Evolutionary conservation across 2,329 filamentous ascomycete genomes (phyloP).

Genomic region (Aspergillaceae sp.): DNA sequence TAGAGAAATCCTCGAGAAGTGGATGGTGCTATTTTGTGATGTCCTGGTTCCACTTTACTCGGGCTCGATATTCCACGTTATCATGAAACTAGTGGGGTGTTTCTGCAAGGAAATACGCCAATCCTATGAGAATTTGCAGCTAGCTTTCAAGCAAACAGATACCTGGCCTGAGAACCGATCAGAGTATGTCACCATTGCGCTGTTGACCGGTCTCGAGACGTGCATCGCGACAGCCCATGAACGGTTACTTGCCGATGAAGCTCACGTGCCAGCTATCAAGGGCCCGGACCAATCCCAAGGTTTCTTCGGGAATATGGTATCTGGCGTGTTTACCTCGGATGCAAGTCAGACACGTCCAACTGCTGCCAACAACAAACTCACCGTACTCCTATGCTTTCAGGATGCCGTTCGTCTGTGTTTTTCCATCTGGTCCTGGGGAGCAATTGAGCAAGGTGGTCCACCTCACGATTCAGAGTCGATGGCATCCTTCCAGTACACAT

Average conservation of each 20-base stretch:
- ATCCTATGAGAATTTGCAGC: constrained; percentile 63
- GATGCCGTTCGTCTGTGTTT: constrained; percentile 91
- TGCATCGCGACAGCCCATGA: constrained; percentile 82
- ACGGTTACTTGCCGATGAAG: constrained; percentile 67
- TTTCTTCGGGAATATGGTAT: constrained; percentile 92
- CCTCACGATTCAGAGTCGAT: constrained; percentile 57
- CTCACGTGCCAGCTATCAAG: constrained; percentile 59
- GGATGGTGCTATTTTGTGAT: constrained; percentile 77
- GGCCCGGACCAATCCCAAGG: constrained; percentile 74
- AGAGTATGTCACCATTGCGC: constrained; percentile 58
- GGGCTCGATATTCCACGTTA: constrained; percentile 75
- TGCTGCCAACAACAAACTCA: constrained; percentile 87
- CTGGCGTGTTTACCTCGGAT: constrained; percentile 78
- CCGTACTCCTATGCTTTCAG: constrained; percentile 91
- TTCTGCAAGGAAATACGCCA: constrained; percentile 68
- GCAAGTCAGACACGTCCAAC: constrained; percentile 65
- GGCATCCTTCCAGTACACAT: constrained; percentile 85
- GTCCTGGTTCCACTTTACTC: constrained; percentile 70
- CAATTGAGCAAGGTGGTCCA: constrained; percentile 39
- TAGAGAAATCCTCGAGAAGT: constrained; percentile 75
- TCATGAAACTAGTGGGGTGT: constrained; percentile 85
- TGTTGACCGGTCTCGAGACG: constrained; percentile 89
- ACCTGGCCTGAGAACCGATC: constrained; percentile 40
- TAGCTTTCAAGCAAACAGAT: constrained; percentile 33
- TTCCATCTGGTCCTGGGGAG: constrained; percentile 87